Conservation (phyloP, 495 filamentous ascomycete genomes). For the Penicillium desertorum region DNA sequence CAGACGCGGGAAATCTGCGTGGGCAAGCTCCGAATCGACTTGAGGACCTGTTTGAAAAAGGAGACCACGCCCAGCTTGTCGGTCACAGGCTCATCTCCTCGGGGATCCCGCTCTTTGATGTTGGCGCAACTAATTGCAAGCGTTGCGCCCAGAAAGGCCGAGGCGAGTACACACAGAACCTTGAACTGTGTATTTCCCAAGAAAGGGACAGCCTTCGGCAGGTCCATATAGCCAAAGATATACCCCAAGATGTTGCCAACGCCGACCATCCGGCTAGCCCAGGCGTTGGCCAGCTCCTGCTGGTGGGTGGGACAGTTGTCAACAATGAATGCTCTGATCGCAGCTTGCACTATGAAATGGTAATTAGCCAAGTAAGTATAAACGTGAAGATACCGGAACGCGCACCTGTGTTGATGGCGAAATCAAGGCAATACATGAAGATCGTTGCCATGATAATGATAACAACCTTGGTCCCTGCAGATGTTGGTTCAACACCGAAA, state of each 20-base stretch:
- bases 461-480: constrained; percentile 56
- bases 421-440: constrained; percentile 82
- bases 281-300: constrained; percentile 84
- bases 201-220: constrained; percentile 69
- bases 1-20: constrained; percentile 80
- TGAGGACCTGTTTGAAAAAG: constrained; percentile 78
- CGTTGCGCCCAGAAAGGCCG: constrained; percentile 64
- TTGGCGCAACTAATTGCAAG: constrained; percentile 61
- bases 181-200: constrained; percentile 87
- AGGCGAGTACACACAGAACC: constrained; percentile 79
- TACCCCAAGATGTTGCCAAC: constrained; percentile 87
- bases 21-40: constrained; percentile 71
- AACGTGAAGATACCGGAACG: constrained; percentile 9
- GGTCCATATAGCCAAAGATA: constrained; percentile 73
- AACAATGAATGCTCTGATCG: constrained; percentile 84
- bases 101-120: constrained; percentile 77
- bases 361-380: neutral
- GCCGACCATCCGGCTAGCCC: constrained; percentile 78
- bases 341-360: constrained; percentile 68
- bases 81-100: constrained; percentile 59
- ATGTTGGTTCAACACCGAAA: constrained; percentile 67
- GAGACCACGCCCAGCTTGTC: constrained; percentile 62
- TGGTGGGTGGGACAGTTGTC: constrained; percentile 87
- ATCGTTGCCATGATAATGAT: constrained; percentile 74
- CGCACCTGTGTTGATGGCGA: constrained; percentile 88